Base-by-base conservation (phyloP, 2,329 filamentous ascomycete genomes). In the Thelonectria rubi region DNA sequence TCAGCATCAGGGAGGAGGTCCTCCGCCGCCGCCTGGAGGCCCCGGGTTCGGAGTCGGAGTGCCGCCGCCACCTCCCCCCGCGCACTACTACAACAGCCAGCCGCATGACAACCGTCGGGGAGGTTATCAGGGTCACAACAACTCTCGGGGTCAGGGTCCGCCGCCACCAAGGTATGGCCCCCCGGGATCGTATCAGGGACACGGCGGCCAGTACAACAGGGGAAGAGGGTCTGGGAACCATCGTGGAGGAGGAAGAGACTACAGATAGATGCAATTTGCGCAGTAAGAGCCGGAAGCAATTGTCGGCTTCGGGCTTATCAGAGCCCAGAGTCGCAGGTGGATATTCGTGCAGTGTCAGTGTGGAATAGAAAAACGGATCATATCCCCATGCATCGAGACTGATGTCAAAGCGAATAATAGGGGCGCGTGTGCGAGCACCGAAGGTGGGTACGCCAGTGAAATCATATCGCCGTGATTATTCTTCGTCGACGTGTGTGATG, bases 41-140 rank as follows among this genome's bases (percentile, higher is more conserved):
- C 68, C 72, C 14, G 74, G 74, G 5, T 76, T 76, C 34, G 74
- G 74, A 3, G 69, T 75, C n/a, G 74, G 74, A n/a, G 67, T 73
- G 11, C 74, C 74, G 20, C 74, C 74, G 17, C 74, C 74, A 5
- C 74, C 74, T 45, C 74, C 74, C 26, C 60, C 70, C 43, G 40
- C 60, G 15, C 60, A 69, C 30, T 65, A 70, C 51, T 67, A 72
- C 55, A 69, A 67, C 30, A 57, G 58, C n/a, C 65, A 60, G 34
- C 48, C 55, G 10, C 63, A 65, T 12, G 62, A 66, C 17, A 62
- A 61, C 12, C 55, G 63, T 14, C 60, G 64, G 21, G 62, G 60
- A 9, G 67, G 65, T n/a, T 56, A 66, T 46, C 58, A 64, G 26
- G 68, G 66, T 30, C 64, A 67, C 48, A 63, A 68, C 42, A 63